phyloP scores from a whole-genome alignment of 2,329 filamentous ascomycete species.

The Cryphonectria parasitica region DNA sequence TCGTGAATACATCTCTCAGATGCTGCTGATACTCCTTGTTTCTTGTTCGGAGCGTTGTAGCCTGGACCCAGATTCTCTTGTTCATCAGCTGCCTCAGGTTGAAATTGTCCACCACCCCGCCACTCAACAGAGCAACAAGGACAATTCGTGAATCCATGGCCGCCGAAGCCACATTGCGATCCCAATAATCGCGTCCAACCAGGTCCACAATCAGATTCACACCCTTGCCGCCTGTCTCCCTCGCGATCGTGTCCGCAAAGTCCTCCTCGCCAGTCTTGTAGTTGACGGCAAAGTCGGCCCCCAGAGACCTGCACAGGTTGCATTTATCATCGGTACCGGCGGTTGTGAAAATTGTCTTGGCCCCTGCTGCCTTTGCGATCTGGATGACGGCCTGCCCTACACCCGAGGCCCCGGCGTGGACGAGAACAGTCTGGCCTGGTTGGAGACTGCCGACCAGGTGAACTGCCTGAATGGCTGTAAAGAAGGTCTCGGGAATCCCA shows the following conservation, averaged over 20 bases:
- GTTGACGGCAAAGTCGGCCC: conserved; percentile 7
- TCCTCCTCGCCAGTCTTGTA: not conserved
- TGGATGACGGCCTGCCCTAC: conserved; percentile 17
- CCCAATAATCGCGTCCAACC: conserved; percentile 18
- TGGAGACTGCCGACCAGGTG: conserved; percentile 23
- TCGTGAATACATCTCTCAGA: not conserved
- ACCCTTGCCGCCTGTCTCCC: conserved; percentile 18
- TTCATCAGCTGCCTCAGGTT: conserved; percentile 4
- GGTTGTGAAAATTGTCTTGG: conserved; percentile 17
- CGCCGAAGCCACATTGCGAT: conserved; percentile 7
- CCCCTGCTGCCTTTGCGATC: conserved; percentile 11
- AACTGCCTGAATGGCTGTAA: conserved; percentile 19
- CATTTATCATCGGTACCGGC: conserved; percentile 5
- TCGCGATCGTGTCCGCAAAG: conserved; percentile 6
- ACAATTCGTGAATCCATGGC: conserved; percentile 4
- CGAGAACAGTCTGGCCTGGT: conserved; percentile 18
- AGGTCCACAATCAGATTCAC: conserved; percentile 26
- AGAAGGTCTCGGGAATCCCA: conserved; percentile 17
- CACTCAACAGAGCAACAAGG: conserved; percentile 1
- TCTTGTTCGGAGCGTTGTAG: not conserved
- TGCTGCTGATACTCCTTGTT: conserved; percentile 4
- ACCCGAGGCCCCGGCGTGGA: conserved; percentile 16
- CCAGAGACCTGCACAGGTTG: conserved; percentile 3
- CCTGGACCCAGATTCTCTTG: conserved; percentile 1
- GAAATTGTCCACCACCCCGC: not conserved